phyloP scores from a whole-genome alignment of 192 early-diverging fungal species.

The Rhizoclosmatium globosum region DNA sequence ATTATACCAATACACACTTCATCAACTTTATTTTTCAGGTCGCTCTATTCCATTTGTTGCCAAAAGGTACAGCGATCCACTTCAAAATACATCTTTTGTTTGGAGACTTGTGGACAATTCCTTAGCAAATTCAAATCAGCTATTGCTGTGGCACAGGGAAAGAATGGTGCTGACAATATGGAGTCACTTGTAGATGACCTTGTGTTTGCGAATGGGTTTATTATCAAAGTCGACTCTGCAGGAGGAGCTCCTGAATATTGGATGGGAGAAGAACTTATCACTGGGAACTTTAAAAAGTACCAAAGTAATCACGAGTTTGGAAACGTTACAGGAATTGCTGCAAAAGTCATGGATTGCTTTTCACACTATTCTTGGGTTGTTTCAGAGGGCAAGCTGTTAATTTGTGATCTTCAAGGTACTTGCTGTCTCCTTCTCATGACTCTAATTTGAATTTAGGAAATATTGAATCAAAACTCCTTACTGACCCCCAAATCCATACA shows the following conservation, averaged over 20 bases:
- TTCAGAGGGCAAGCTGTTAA: neutral
- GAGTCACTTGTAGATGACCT: neutral
- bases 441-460: neutral
- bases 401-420: neutral
- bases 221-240: no score
- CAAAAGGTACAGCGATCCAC: neutral
- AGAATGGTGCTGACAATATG: neutral
- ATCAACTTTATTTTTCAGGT: no score
- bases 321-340: neutral
- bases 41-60: neutral
- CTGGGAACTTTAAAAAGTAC: neutral
- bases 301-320: slow-evolving; percentile 4
- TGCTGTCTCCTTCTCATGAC: neutral
- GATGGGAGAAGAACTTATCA: neutral
- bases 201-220: neutral
- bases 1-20: neutral
- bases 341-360: slow-evolving; percentile 9
- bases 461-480: neutral
- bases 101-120: neutral
- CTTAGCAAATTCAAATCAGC: neutral
- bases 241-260: no score
- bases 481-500: slow-evolving; percentile 13
- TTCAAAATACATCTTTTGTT: neutral
- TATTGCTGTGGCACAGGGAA: neutral
- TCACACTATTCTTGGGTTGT: neutral